Conservation (phyloP, 2,329 filamentous ascomycete genomes). For the Fusarium tjaetaba region DNA sequence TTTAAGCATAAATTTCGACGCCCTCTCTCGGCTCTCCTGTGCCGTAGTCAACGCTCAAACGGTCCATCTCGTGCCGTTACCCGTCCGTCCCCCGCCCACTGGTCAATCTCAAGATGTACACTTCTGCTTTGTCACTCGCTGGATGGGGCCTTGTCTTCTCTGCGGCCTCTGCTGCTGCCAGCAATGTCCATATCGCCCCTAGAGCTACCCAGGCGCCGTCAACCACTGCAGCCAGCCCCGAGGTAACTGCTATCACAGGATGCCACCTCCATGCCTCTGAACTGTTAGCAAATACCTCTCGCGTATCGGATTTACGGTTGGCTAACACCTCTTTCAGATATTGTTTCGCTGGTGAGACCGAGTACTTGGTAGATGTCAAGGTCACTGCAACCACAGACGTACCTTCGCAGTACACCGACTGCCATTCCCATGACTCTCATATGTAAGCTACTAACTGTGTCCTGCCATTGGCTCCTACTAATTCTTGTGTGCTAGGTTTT, state of each 20-base stretch:
- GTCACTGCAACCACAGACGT: slow-evolving; percentile 65
- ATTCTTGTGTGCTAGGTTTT: slow-evolving; percentile 59
- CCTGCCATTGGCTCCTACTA: background rate
- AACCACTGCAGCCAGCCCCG: slow-evolving; percentile 30
- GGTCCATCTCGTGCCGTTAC: background rate
- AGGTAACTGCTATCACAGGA: slow-evolving; percentile 52
- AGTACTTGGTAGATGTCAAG: slow-evolving; percentile 57
- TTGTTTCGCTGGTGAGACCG: slow-evolving; percentile 56
- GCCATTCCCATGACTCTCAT: slow-evolving; percentile 68
- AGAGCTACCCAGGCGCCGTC: slow-evolving; percentile 48
- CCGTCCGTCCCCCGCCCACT: background rate
- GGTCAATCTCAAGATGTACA: slow-evolving; percentile 21
- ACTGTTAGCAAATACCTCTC: slow-evolving; percentile 47
- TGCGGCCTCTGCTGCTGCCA: slow-evolving; percentile 18
- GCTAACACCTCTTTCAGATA: slow-evolving; percentile 46
- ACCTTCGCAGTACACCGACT: slow-evolving; percentile 70
- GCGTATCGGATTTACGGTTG: background rate
- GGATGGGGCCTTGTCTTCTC: slow-evolving; percentile 29
- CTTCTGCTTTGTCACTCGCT: slow-evolving; percentile 28
- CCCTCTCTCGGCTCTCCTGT: slow-evolving; percentile 2
- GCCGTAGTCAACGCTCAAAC: background rate
- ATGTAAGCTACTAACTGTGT: slow-evolving; percentile 55
- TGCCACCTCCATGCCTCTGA: slow-evolving; percentile 55
- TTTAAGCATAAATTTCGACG: slow-evolving; percentile 25
- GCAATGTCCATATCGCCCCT: slow-evolving; percentile 37